Conservation (phyloP, 257 asterid genomes). For the Jasminum sambac region DNA sequence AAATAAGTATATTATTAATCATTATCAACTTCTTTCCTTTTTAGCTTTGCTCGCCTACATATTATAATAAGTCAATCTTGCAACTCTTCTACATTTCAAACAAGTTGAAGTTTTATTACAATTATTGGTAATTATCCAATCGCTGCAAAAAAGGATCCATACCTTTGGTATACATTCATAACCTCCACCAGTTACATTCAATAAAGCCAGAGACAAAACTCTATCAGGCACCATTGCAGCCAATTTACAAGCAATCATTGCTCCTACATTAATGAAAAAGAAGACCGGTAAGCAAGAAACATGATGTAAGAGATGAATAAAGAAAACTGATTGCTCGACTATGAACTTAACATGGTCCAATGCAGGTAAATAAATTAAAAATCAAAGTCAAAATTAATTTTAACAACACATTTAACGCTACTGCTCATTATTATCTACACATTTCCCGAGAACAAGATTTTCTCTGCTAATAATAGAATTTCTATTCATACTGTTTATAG, state of each 20-base stretch:
- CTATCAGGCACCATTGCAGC: constrained; percentile 85
- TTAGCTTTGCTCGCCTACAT: neutral
- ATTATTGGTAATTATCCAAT: neutral
- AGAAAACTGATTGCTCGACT: neutral
- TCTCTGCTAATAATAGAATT: no score
- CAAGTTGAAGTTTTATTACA: neutral
- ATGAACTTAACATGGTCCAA: neutral
- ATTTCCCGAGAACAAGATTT: no score
- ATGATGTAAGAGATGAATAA: constrained; percentile 1
- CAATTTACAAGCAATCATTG: constrained; percentile 91
- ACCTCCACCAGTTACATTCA: constrained; percentile 99
- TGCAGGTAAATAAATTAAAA: no score
- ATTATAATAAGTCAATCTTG: neutral
- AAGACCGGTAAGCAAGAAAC: constrained; percentile 10
- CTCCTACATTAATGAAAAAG: constrained; percentile 58
- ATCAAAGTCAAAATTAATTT: no score
- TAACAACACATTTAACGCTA: no score
- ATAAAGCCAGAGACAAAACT: constrained; percentile 77
- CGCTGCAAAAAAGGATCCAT: constrained; percentile 1
- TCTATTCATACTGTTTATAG: no score
- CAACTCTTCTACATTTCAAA: neutral
- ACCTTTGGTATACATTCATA: constrained; percentile 96
- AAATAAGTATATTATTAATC: neutral
- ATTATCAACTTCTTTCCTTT: neutral
- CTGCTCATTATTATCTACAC: no score